These are phyloP conservation scores for Chlorella ohadii DNA, from an alignment of 139 green algal genomes.

Conservation along the genomic window DNA sequence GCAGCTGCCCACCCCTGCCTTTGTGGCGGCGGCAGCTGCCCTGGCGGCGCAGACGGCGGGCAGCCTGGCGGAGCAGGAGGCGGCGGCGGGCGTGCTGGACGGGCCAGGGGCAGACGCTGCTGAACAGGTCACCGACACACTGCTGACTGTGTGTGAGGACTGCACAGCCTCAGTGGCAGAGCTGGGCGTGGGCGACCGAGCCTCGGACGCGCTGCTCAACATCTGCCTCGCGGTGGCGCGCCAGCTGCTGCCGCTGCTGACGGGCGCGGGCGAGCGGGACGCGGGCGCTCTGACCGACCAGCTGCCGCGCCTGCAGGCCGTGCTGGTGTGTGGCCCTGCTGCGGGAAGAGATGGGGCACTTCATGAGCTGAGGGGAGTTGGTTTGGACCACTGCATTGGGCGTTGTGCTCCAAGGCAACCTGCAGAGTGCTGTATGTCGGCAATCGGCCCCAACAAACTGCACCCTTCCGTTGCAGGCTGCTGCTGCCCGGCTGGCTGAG, in stretches of 20 bases:
- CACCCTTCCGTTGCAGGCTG: not conserved
- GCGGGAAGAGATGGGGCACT: not conserved
- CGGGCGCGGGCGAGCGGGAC: not conserved
- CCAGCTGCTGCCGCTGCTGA: conserved; percentile 16
- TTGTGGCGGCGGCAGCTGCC: not conserved
- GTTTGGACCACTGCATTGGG: too few species aligned
- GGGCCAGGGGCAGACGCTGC: not conserved
- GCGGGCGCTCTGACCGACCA: conserved; percentile 1
- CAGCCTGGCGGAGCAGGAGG: conserved; percentile 9
- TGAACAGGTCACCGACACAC: not conserved
- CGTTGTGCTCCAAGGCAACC: too few species aligned
- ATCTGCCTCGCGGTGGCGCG: not conserved
- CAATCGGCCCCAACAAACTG: too few species aligned
- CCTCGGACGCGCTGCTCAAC: conserved; percentile 14
- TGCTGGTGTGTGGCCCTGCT: conserved; percentile 14
- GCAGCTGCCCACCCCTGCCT: conserved; percentile 4
- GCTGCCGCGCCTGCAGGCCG: conserved; percentile 23
- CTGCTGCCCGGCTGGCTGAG: conserved; percentile 24
- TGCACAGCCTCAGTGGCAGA: conserved; percentile 13
- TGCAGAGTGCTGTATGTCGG: too few species aligned
- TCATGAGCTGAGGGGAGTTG: too few species aligned
- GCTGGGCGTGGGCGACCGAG: conserved; percentile 27
- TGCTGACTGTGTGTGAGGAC: conserved; percentile 22
- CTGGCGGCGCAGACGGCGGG: conserved; percentile 9
- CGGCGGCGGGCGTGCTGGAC: not conserved